Evolutionary conservation across 768 basidiomycete species (phyloP).

Genomic region (Tylopilus subfusipes): DNA sequence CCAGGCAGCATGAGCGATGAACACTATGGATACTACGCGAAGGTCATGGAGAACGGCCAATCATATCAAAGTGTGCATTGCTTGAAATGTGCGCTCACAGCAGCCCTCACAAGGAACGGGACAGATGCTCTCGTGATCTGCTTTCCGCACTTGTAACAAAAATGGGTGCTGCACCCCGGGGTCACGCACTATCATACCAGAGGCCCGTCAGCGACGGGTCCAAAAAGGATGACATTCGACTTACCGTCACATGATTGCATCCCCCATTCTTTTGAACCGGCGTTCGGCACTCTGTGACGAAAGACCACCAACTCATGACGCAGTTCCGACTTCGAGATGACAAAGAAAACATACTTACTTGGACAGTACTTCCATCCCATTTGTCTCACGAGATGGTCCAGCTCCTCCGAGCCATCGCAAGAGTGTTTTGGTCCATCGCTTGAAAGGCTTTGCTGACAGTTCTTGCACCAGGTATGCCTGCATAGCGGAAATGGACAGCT

Average conservation of each 20-base stretch:
- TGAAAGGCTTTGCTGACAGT: slow-evolving; percentile 42
- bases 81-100: slow-evolving; percentile 33
- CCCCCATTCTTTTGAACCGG: slow-evolving; percentile 51
- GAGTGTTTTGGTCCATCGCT: slow-evolving; percentile 41
- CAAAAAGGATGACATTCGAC: slow-evolving; percentile 12
- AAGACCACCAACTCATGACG: background rate
- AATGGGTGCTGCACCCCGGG: slow-evolving; percentile 55
- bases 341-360: slow-evolving; percentile 32
- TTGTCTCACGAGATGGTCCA: slow-evolving; percentile 45
- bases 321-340: background rate
- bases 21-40: background rate
- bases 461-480: slow-evolving; percentile 55
- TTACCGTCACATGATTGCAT: slow-evolving; percentile 60
- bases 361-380: slow-evolving; percentile 65
- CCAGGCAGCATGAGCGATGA: background rate
- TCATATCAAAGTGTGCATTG: slow-evolving; percentile 29
- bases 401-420: slow-evolving; percentile 55
- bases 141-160: slow-evolving; percentile 51
- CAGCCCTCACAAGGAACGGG: slow-evolving; percentile 29
- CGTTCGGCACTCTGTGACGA: slow-evolving; percentile 37
- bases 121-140: slow-evolving; percentile 40
- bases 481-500: slow-evolving; percentile 50
- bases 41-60: background rate
- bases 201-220: background rate
- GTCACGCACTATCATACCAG: slow-evolving; percentile 44